phyloP scores from a whole-genome alignment of 1,284 basidiomycete species.

The Mycocalia duriaeana region DNA sequence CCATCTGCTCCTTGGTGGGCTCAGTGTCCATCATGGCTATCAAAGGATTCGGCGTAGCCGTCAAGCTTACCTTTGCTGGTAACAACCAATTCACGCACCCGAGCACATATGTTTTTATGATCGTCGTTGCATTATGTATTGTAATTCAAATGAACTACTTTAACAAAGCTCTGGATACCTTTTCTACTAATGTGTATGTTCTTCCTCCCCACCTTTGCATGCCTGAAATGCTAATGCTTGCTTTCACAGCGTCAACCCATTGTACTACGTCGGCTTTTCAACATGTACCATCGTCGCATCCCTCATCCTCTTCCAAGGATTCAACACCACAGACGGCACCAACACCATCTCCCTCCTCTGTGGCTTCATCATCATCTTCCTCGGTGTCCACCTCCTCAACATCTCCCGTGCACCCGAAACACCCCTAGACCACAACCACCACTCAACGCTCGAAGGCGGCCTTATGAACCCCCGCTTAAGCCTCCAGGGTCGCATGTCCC shows the following conservation, averaged over 20 bases:
- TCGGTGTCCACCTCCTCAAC: slow-evolving; percentile 89
- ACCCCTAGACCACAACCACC: slow-evolving; percentile 34
- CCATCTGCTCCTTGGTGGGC: slow-evolving; percentile 86
- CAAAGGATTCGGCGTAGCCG: slow-evolving; percentile 94
- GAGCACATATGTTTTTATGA: slow-evolving; percentile 91
- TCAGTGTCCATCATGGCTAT: slow-evolving; percentile 90
- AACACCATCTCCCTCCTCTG: slow-evolving; percentile 83
- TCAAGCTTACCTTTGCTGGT: slow-evolving; percentile 91
- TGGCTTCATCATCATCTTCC: slow-evolving; percentile 87
- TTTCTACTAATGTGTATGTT: slow-evolving; percentile 93
- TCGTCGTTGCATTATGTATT: slow-evolving; percentile 84
- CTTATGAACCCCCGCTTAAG: slow-evolving; percentile 74
- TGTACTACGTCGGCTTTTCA: slow-evolving; percentile 99
- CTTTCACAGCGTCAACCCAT: slow-evolving; percentile 81
- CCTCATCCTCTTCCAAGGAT: slow-evolving; percentile 93
- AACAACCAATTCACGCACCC: slow-evolving; percentile 95
- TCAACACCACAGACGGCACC: slow-evolving; percentile 83
- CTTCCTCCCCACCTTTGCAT: neutral
- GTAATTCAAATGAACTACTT: slow-evolving; percentile 98
- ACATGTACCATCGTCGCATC: slow-evolving; percentile 93
- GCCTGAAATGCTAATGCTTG: neutral
- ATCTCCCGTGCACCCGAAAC: slow-evolving; percentile 67
- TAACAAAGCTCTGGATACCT: slow-evolving; percentile 96
- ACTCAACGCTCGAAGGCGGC: slow-evolving; percentile 57
- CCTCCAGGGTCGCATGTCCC: slow-evolving; percentile 61